phyloP scores from a whole-genome alignment of 495 filamentous ascomycete species.

The Pseudevernia furfuracea region DNA sequence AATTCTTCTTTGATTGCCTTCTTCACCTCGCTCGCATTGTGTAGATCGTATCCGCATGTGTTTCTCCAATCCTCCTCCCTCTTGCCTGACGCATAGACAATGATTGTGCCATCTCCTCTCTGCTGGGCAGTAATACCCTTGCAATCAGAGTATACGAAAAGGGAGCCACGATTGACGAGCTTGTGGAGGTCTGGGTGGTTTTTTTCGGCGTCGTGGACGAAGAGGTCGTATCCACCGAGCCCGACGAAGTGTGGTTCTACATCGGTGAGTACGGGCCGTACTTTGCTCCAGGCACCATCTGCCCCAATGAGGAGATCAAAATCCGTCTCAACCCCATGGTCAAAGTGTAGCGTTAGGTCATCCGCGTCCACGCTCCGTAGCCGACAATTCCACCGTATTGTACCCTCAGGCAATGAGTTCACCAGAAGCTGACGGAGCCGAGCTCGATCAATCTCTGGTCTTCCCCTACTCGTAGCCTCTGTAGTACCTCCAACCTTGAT shows the following conservation, averaged over 20 bases:
- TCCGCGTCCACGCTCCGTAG: constrained; percentile 22
- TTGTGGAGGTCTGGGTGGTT: constrained; percentile 31
- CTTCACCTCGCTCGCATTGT: constrained; percentile 20
- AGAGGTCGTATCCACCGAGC: constrained; percentile 34
- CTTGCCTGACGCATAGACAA: constrained; percentile 28
- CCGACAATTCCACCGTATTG: constrained; percentile 23
- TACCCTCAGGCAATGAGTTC: constrained; percentile 24
- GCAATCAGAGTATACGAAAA: constrained; percentile 37
- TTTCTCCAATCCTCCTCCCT: constrained; percentile 36
- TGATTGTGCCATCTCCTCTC: constrained; percentile 39
- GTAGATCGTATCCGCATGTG: constrained; percentile 31
- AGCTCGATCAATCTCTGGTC: constrained; percentile 47
- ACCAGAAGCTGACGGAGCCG: constrained; percentile 38
- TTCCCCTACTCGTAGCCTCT: constrained; percentile 20
- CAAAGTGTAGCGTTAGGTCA: constrained; percentile 25
- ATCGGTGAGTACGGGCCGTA: constrained; percentile 42
- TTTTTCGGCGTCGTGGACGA: constrained; percentile 29
- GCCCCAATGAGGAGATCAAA: constrained; percentile 55
- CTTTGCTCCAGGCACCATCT: constrained; percentile 54
- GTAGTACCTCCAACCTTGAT: constrained; percentile 21
- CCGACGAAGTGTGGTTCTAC: constrained; percentile 45
- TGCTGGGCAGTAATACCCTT: constrained; percentile 39
- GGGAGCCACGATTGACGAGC: constrained; percentile 40
- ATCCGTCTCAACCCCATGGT: constrained; percentile 26
- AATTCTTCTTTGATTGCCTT: constrained; percentile 22